Evolutionary conservation across 2,329 filamentous ascomycete genomes (phyloP), one percentile per base, ranked within the genome.

Genomic region (Epichloe brachyelytri): DNA sequence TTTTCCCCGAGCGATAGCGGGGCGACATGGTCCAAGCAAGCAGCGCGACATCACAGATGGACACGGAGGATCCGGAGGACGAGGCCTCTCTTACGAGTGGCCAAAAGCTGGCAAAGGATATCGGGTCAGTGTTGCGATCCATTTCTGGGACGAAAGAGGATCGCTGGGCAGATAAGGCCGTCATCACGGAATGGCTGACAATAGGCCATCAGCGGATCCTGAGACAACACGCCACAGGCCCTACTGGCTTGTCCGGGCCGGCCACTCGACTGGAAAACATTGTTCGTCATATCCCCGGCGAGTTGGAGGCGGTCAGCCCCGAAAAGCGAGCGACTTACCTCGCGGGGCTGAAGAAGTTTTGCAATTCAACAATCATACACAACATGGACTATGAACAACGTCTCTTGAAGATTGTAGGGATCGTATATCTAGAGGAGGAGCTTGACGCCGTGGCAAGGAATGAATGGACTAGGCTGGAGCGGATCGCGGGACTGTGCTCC

Each of bases 401-500:
- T 4, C 55, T 63, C 3, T 36, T 33, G 2, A 57, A 50, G 17
- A 54, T 67, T 33, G 53, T 56, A 12, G 55, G 52, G 14, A 59
- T 66, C 17, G 49, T 62, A 5, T 64, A 58, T 17, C 22, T 63
- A 5, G 49, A 53, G 4, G 65, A 68, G 47, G 65, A 68, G 54
- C 44, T 58, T 36, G 51, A 40, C 7, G 58, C 59, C 3, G 51
- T 66, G 30, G 46, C 43, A 11, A 51, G 41, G 12, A 51, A 54
- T 1, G 55, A 65, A 15, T 65, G 58, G 59, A 51, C 54, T 2
- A 58, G 64, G 22, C 54, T 66, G 41, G 50, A 53, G 19, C 54
- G 55, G 17, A 60, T 60, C 15, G 58, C 59, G 10, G 54, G 55
- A 6, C 45, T 64, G 15, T 64, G 60, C 51, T 59, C 57, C 1